Base-by-base conservation (phyloP, 805 yeast species). In the Jamesozyma lodderae region DNA sequence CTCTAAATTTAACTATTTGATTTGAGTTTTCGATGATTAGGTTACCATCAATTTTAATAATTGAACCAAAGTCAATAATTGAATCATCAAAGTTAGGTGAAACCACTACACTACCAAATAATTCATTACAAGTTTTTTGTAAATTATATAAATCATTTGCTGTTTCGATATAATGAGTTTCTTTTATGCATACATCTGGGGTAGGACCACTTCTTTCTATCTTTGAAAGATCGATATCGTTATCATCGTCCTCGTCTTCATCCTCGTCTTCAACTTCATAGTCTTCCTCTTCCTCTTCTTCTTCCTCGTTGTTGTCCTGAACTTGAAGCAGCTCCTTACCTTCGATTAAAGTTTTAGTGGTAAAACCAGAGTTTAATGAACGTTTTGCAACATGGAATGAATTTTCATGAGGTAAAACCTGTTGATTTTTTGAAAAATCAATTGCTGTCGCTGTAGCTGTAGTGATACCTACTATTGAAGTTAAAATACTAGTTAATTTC, bases 1-100 rank as follows among this genome's bases (percentile, higher is more conserved):
- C 80, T 46, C 75, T 75, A 27, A 83, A 62, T 38, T 77, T 68
- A 24, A 77, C 73, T 43, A 83, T 58, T 14, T 63, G 65, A 4
- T 78, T 69, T 9, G 78, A 72, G 42, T 77, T 72, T 22, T 57
- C 55, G 32, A 83, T 65, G 4, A 53, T 56, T 7, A 83, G 60
- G 47, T 73, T 70, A 7, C 92, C 94, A 17, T 67, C 62, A 37
- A 83, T 68, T 19, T 30, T 33, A 29, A 27, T 17, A 15, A 49
- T 42, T 14, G 22, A 19, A 13, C 76, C 77, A 19, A 82, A 65
- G 40, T 74, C 71, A 35, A 81, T 49, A 7, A 73, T 54, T 1
- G 77, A 68, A 26, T 72, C 71, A 30, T 64, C 59, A 50, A 59
- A 81, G 18, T 69, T 65, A 6, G 54, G 46, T 32, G 80, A 63